phyloP scores from a whole-genome alignment of 805 yeast species.

The Lipomyces orientalis region DNA sequence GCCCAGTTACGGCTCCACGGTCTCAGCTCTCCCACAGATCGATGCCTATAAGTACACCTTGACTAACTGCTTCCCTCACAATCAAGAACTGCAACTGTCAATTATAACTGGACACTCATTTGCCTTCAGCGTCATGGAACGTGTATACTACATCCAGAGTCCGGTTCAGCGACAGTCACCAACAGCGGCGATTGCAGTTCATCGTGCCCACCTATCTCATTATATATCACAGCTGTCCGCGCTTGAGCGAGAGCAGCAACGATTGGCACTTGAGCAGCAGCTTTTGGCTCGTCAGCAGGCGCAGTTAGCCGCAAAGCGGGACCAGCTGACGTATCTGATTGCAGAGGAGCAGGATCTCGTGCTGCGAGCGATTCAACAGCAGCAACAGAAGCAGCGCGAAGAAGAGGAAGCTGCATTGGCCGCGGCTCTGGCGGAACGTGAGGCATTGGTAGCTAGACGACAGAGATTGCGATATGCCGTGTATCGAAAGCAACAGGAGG shows the following conservation, averaged over 20 bases:
- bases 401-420: slow-evolving; percentile 25
- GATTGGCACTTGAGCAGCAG: slow-evolving; percentile 33
- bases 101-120: neutral
- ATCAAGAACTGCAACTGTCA: neutral
- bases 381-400: slow-evolving; percentile 25
- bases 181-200: slow-evolving; percentile 26
- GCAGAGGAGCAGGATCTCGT: slow-evolving; percentile 41
- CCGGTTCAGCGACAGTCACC: neutral
- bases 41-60: neutral
- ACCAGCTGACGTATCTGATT: slow-evolving; percentile 38
- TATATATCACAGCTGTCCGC: slow-evolving; percentile 38
- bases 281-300: slow-evolving; percentile 31
- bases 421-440: slow-evolving; percentile 32
- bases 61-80: neutral
- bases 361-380: slow-evolving; percentile 36
- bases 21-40: too few species aligned
- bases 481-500: slow-evolving; percentile 36
- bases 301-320: slow-evolving; percentile 37
- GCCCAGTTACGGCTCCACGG: too few species aligned
- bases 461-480: slow-evolving; percentile 34
- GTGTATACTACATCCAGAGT: neutral
- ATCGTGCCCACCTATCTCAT: slow-evolving; percentile 37
- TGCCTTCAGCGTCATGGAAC: neutral
- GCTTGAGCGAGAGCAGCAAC: slow-evolving; percentile 40
- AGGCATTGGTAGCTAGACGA: slow-evolving; percentile 31